phyloP scores from a whole-genome alignment of 1,284 basidiomycete genomes.

The Tremellales sp. region DNA sequence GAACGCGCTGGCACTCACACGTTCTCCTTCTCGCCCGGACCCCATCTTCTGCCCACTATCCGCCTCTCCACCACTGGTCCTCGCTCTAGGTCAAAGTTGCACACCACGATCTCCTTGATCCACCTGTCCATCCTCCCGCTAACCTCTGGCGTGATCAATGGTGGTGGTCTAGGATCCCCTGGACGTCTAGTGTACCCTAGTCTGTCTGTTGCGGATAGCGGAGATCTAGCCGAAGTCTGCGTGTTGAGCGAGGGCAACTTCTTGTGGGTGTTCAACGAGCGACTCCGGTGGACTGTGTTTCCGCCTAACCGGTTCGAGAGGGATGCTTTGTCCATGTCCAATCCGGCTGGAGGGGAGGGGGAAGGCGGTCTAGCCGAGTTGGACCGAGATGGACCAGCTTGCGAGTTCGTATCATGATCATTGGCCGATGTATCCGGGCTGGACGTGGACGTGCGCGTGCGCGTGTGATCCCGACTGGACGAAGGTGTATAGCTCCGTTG shows the following conservation, averaged over 20 bases:
- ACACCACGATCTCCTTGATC: conserved; percentile 74
- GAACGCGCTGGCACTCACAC: conserved; percentile 57
- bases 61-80: conserved; percentile 73
- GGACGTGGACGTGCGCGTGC: background rate
- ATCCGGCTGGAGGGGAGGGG: background rate
- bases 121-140: conserved; percentile 61
- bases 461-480: background rate
- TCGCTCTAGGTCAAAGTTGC: conserved; percentile 82
- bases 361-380: background rate
- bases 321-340: background rate
- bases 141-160: conserved; percentile 53
- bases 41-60: conserved; percentile 63
- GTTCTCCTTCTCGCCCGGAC: conserved; percentile 69
- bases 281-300: background rate
- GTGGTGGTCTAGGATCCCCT: conserved; percentile 37
- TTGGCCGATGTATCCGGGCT: background rate
- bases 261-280: background rate
- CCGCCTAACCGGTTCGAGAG: background rate
- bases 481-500: no score
- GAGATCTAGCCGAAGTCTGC: background rate
- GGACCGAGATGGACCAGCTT: background rate
- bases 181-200: conserved; percentile 29
- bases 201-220: conserved; percentile 3
- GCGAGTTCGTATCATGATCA: background rate
- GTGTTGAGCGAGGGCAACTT: background rate